Evolutionary conservation across 1,284 basidiomycete genomes (phyloP).

Genomic region (Tilletia indica): DNA sequence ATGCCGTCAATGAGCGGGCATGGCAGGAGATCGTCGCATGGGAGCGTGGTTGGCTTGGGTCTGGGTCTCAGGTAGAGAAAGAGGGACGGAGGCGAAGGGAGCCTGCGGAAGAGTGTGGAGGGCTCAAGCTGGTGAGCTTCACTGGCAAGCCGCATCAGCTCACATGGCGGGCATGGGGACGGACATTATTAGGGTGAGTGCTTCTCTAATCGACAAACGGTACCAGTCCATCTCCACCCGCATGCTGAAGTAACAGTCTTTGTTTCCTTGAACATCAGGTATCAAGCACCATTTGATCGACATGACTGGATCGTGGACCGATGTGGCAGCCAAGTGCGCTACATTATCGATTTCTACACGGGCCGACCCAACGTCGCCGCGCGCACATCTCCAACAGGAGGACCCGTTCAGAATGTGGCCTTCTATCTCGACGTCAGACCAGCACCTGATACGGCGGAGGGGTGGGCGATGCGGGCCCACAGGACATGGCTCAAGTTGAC

Average conservation of each 20-base stretch:
- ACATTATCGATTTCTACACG: conserved; percentile 98
- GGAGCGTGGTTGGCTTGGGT: conserved; percentile 62
- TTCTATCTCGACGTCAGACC: conserved; percentile 95
- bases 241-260: background rate
- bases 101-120: conserved; percentile 72
- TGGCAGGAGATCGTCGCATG: conserved; percentile 88
- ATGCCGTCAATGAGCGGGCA: conserved; percentile 95
- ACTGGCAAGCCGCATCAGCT: conserved; percentile 59
- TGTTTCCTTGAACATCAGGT: conserved; percentile 59
- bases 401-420: conserved; percentile 54
- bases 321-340: conserved; percentile 79
- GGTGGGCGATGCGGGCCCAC: conserved; percentile 68
- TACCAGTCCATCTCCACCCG: background rate
- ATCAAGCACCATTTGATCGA: conserved; percentile 88
- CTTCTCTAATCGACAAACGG: background rate
- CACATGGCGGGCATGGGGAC: conserved; percentile 78
- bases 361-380: conserved; percentile 61
- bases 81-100: conserved; percentile 56
- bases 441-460: conserved; percentile 86
- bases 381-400: conserved; percentile 12
- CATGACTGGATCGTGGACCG: conserved; percentile 97
- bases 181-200: conserved; percentile 79
- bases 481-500: conserved; percentile 24
- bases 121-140: conserved; percentile 78
- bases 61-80: no score